Evolutionary conservation across 2,329 filamentous ascomycete species (phyloP), one percentile per base, ranked within the genome.

Genomic region (Thelonectria blattea): DNA sequence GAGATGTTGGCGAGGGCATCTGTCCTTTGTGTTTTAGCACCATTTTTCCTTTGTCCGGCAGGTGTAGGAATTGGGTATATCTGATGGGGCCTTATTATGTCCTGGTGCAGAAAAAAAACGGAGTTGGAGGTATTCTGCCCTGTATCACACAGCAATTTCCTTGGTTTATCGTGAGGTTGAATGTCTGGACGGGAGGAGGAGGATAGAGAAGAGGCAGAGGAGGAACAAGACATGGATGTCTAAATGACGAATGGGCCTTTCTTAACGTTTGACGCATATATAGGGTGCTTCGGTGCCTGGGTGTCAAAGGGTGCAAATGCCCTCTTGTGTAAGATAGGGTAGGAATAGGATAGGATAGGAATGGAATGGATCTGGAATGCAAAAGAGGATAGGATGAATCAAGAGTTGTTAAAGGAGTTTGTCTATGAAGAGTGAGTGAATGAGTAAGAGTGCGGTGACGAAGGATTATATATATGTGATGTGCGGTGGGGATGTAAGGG

Each of bases 1-100:
- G 62, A 68, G 64, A 70, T 64, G 68, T 55, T 61, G 66, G 68
- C 66, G 68, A 67, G 66, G 68, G 68, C 63, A 68, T 67, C 65
- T 70, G 62, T 65, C 49, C 51, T 60, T 57, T 57, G 15, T 63
- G 60, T 51, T 60, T 66, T 66, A 60, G 55, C 67, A 55, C 58
- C 60, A 46, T 66, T 61, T 66, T 61, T 60, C 63, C 50, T 66
- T 63, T 60, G 58, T 60, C 66, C 57, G 66, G 60, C 66, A 65
- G 66, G 64, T 64, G 65, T 57, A 58, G 63, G 65, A 67, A 57
- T 42, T 58, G 55, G 62, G 64, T 62, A 68, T 46, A 68, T 46
- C 61, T 60, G 58, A 62, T 60, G 52, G 67, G 59, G 65, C 64
- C 67, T 67, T 63, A 49, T 65, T 62, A 63, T 57, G 65, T 66